Evolutionary conservation across 352 stramenopile genomes (phyloP), one percentile per base, ranked within the genome.

Genomic region (Aphanomyces invadans): DNA sequence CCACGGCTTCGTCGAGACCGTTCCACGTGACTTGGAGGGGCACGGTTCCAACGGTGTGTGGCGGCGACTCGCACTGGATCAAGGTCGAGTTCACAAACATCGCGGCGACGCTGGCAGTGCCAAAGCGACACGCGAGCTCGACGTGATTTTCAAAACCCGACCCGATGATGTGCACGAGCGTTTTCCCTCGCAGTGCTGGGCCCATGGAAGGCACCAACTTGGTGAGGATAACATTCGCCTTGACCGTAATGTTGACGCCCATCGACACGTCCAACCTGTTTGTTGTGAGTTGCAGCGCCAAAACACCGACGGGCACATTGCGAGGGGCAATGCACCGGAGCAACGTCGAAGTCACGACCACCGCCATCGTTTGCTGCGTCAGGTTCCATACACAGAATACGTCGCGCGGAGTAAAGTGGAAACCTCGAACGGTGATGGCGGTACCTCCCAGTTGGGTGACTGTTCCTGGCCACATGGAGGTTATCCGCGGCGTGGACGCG

Each of bases 11-110:
- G 69, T 92, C 90, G 2, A 92, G 48, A 7, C 81, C 87, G 48
- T 97, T 95, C 70, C 86, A 83, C 2, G 86, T 81, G 2, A 97
- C 78, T 9, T 74, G 76, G 12, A 98, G 75, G 29, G 71, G 73
- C 9, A 94, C 80, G 31, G 70, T 26, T 32, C 85, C 89, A 23
- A 86, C 77, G 5, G 33, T 68, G 21, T 86, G 80, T 12, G 65
- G 68, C 61, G 91, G 89, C 17, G 85, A 76, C 0, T 68, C 60
- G 51, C 88, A 95, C 11, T 74, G 71, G 25, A 96, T 73, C 62
- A 83, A 73, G 0, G 48, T 71, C 0, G 68, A 26, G 31, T 74
- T 87, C 15, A 81, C 62, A 65, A 82, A 94, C 0, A 59, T 67
- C 21, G 83, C 87, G 1, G 76, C 70, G 1, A 81, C 59, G 2